A percentile compares a stretch with the other conserved stretches of the same genome.
Conservation (phyloP, 306 rosid species). For the Cucumis cinereus region DNA sequence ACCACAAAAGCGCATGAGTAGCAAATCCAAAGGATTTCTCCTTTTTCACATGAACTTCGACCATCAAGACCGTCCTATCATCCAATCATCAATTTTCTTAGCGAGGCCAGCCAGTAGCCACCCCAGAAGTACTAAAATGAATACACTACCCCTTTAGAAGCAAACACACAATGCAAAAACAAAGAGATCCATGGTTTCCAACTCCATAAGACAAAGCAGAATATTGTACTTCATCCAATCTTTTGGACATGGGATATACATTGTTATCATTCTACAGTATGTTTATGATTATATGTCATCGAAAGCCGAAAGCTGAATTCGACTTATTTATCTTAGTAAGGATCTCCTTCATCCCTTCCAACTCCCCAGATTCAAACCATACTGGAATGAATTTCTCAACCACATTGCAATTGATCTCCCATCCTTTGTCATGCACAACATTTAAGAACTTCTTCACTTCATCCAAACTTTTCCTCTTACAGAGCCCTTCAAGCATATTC, state of each 20-base stretch:
- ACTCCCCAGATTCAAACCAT: constrained; percentile 12
- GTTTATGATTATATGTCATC: neutral
- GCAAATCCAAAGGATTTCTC: too few species aligned
- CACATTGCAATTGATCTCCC: constrained; percentile 31
- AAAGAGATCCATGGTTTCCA: too few species aligned
- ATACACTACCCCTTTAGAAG: too few species aligned
- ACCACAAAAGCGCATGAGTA: too few species aligned
- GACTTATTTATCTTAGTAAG: neutral
- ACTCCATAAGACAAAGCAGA: neutral
- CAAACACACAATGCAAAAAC: too few species aligned
- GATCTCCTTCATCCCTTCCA: neutral
- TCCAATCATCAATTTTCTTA: too few species aligned
- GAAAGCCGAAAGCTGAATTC: neutral
- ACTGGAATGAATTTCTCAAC: constrained; percentile 27
- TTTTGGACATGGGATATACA: neutral
- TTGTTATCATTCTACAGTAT: neutral
- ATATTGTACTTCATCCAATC: neutral
- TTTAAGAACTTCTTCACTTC: constrained; percentile 28
- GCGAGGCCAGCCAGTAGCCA: too few species aligned
- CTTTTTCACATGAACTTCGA: neutral
- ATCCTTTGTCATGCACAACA: constrained; percentile 17
- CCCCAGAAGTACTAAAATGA: too few species aligned
- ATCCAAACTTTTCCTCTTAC: constrained; percentile 25
- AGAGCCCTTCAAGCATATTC: constrained; percentile 38
- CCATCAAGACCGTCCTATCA: too few species aligned